Evolutionary conservation across 805 yeast species (phyloP), one percentile per base, ranked within the genome.

Genomic region (Blastobotrys peoriensis): DNA sequence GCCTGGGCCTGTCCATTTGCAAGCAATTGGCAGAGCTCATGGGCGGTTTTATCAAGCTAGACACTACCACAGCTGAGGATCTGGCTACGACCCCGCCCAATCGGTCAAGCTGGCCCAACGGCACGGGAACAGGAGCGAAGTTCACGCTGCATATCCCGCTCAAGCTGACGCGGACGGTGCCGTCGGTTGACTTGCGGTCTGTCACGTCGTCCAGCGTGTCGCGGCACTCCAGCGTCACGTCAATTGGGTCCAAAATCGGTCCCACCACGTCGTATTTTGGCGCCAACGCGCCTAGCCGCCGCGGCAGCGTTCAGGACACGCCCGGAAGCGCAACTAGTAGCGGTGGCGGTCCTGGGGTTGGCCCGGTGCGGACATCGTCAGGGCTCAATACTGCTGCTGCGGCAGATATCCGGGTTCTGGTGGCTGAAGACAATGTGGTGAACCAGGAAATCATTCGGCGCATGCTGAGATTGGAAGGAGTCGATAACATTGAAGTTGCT

Each of bases 341-440:
- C 13, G 10, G 8, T 8, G 13, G 30, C 13, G 30, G 30, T 25
- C 8, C 8, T 25, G 30, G 30, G 8, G 30, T 25, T 8, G 30
- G 30, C 30, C 30, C 30, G 13, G 30, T 25, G 30, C 15, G 8
- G 10, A 37, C n/a, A 8, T 25, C 30, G 13, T 25, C 30, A 25
- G 13, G 10, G 8, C 13, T 13, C 10, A 21, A 37, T 5, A 46
- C 30, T 25, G 36, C 27, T 48, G 38, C 16, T 47, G 50, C 19
- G 50, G 44, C 39, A 3, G 28, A 35, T 10, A 34, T 43, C 18
- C 45, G 72, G 41, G 79, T 93, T 18, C 69, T 93, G 38, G 91
- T 93, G 13, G 98, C 96, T 0, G 98, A 93, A 59, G 98, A 93
- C 58, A 93, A 93, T 58, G 68, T 74, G 52, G 97, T 93, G 6